Base-by-base conservation (phyloP, 2,329 filamentous ascomycete species). In the Claviceps pusilla region DNA sequence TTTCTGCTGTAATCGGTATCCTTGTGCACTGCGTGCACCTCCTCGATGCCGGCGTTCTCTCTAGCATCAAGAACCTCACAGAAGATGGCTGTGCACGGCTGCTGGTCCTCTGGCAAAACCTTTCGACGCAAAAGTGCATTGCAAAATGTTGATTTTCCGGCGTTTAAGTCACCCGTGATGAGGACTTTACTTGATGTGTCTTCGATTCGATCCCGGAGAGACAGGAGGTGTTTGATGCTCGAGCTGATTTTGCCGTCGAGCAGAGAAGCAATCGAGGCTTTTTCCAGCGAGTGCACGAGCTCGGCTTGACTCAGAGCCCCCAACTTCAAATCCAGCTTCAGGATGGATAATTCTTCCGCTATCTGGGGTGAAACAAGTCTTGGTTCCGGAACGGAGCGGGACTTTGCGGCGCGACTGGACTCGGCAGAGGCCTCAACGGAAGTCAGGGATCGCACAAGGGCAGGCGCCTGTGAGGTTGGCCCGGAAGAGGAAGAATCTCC, bases 101-200 rank as follows among this genome's bases (percentile, higher is more conserved):
- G 93, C 68, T 98, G 91, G 63, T 98, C 93, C 69, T 97, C 93
- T 0, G 93, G 93, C 4, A 98, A 72, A 33, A 98, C 80, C 69
- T 97, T 97, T 58, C 90, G 82, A 57, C 93, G 84, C 45, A 98
- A 72, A 2, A 98, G 74, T n/a, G 93, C 93, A 69, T 98, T 98
- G 73, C 93, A 98, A 63, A 98, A 98, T 0, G 93, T 98, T 4
- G 93, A 98, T 67, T 98, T 98, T 65, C 93, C 93, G 9, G 93
- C 91, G 65, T 98, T 98, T 53, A 98, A 71, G 66, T 98, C 93
- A 64, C 93, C 93, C 0, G 93, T 98, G 19, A 98, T 84, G 55
- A 98, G 72, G 1, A 98, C 93, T 68, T 98, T 98, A 71, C 91
- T 97, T 4, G 91, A 88, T 0, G 89, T 97, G 68, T 98, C 93